A percentile compares a stretch with the other conserved stretches of the same genome.
Evolutionary conservation across 352 stramenopile species (phyloP).

Genomic region (Phytophthora foliorum): DNA sequence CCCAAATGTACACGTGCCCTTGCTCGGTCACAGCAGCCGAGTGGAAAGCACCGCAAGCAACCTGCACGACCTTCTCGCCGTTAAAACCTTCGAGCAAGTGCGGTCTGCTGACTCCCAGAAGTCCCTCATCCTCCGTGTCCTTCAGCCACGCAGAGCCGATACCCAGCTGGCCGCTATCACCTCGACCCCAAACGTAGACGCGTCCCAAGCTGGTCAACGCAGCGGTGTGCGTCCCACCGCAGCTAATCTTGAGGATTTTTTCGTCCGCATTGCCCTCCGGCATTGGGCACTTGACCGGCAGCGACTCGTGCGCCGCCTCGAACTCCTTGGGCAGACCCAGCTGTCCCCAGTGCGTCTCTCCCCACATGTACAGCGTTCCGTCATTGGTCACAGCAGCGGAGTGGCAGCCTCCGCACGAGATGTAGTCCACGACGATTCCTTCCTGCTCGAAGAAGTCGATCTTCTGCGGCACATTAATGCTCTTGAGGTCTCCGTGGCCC

Average conservation of each 20-base stretch:
- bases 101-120: constrained; percentile 65
- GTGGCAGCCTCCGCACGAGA: constrained; percentile 87
- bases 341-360: constrained; percentile 85
- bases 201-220: constrained; percentile 74
- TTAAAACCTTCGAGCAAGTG: constrained; percentile 75
- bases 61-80: constrained; percentile 78
- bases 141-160: constrained; percentile 73
- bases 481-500: constrained; percentile 81
- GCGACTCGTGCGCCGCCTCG: constrained; percentile 62
- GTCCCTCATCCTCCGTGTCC: constrained; percentile 66
- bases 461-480: constrained; percentile 62
- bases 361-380: constrained; percentile 85
- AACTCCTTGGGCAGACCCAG: constrained; percentile 77
- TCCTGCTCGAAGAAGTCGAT: constrained; percentile 72
- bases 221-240: constrained; percentile 80
- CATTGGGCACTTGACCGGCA: constrained; percentile 75
- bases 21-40: constrained; percentile 79
- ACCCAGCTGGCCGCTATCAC: constrained; percentile 81
- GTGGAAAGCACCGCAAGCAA: constrained; percentile 87
- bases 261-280: constrained; percentile 54
- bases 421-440: constrained; percentile 68
- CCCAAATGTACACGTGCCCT: constrained; percentile 82
- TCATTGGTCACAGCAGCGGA: constrained; percentile 78
- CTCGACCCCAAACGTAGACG: constrained; percentile 85
- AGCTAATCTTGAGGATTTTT: constrained; percentile 82